Base-by-base conservation (phyloP, 2,329 filamentous ascomycete species). In the Dothistroma pini region DNA sequence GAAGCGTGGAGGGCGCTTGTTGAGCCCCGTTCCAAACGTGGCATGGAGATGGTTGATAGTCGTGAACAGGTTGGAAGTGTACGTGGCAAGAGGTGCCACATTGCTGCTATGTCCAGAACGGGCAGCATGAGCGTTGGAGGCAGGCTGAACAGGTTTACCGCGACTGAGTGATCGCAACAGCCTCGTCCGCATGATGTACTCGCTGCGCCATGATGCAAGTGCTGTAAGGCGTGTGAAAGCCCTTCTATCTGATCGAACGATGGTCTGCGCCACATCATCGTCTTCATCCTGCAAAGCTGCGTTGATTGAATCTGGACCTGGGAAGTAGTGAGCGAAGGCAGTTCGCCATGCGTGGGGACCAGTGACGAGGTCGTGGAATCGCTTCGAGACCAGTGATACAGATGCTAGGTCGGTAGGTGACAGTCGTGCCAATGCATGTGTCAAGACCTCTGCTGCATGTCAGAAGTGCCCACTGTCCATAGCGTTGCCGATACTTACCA, bases 341-440 rank as follows among this genome's bases (percentile, higher is more conserved):
- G 92, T 90, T 65, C 91, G 87, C 93, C 93, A 97, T 8, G 92
- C 92, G 77, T 97, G 91, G 16, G 93, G 91, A 1, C 90, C 93
- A 4, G 91, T 96, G 59, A 97, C 89, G 47, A 97, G 81, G 56
- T 84, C 83, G 75, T 96, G 90, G 73, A 97, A 96, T 58, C 90
- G 89, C 70, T 87, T 90, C 35, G 91, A 97, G 32, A 97, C 91
- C 55, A 96, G 83, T 19, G 92, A 89, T 11, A 96, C 88, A 10
- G 89, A 85, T 19, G 89, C 87, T 69, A 97, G 85, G 25, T 93
- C 92, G 64, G 90, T 86, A 10, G 93, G 91, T 56, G 93, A 89
- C 56, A 99, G 81, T 78, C 97, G 90, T 44, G 95, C 96, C 60
- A 97, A 79, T 34, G 96, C 87, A 71, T 97, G 92, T 11, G 91